phyloP scores from a whole-genome alignment of 495 filamentous ascomycete genomes.

The Achaetomiella virescens region DNA sequence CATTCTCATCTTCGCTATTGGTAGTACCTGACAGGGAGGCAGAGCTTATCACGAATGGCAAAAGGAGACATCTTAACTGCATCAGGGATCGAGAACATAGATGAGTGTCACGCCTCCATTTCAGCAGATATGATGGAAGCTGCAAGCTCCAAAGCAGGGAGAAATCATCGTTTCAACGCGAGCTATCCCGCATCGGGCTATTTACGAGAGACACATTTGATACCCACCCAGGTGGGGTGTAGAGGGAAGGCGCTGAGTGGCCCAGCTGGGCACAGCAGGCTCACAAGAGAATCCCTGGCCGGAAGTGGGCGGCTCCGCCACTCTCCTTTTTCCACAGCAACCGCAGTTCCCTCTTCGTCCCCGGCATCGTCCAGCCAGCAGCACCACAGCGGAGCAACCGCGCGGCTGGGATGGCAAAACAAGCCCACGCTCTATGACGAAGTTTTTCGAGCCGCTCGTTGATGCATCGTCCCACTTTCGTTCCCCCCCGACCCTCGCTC shows the following conservation, averaged over 20 bases:
- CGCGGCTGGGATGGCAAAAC: conserved; percentile 8
- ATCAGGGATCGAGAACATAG: no score
- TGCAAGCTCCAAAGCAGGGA: no score
- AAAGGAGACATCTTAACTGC: no score
- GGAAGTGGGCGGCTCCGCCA: background rate
- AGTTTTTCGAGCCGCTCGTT: conserved; percentile 18
- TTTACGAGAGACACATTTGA: conserved; percentile 26
- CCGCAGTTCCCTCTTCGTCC: conserved; percentile 5
- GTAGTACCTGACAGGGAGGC: no score
- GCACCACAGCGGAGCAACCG: conserved; percentile 28
- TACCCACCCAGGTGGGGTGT: conserved; percentile 1
- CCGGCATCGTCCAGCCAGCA: conserved; percentile 15
- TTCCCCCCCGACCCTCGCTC: conserved; percentile 11
- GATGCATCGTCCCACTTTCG: conserved; percentile 20
- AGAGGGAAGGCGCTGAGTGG: conserved; percentile 1
- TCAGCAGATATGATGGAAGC: no score
- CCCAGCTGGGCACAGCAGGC: background rate
- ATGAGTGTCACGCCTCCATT: no score
- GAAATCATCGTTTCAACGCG: background rate
- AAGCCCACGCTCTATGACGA: conserved; percentile 7
- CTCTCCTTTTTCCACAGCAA: conserved; percentile 29
- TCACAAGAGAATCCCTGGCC: background rate
- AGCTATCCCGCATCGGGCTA: conserved; percentile 22
- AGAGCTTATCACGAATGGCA: no score
- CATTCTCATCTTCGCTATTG: no score